Conservation (phyloP, 192 early-diverging fungal species). For the Gamsiella multidivaricata region DNA sequence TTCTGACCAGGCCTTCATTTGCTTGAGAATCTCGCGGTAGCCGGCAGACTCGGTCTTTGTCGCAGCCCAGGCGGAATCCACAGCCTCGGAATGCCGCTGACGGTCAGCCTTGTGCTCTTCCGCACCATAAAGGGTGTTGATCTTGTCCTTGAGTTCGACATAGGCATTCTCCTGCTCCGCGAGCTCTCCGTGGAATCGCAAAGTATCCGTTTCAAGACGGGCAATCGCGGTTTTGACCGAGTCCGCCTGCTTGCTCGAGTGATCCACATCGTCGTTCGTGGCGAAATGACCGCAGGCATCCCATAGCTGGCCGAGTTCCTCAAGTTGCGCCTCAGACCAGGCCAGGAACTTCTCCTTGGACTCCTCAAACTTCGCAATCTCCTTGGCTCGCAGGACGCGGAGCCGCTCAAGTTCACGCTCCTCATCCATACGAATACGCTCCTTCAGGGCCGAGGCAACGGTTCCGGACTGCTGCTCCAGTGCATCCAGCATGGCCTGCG, state of each 20-base stretch:
- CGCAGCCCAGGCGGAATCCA: slow-evolving; percentile 26
- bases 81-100: slow-evolving; percentile 9
- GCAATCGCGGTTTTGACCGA: neutral
- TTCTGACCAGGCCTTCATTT: slow-evolving; percentile 41
- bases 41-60: slow-evolving; percentile 19
- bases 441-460: slow-evolving; percentile 18
- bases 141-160: slow-evolving; percentile 13
- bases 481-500: slow-evolving; percentile 4
- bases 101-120: slow-evolving; percentile 7
- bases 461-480: slow-evolving; percentile 14
- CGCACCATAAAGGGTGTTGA: slow-evolving; percentile 2
- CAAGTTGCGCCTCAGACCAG: slow-evolving; percentile 21
- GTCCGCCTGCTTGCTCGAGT: neutral
- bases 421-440: slow-evolving; percentile 27
- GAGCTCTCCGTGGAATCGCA: slow-evolving; percentile 9
- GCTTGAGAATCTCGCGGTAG: slow-evolving; percentile 25
- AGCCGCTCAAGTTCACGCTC: slow-evolving; percentile 32
- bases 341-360: slow-evolving; percentile 33
- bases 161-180: slow-evolving; percentile 10
- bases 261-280: neutral
- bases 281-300: slow-evolving; percentile 17
- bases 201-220: slow-evolving; percentile 10
- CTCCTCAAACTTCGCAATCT: slow-evolving; percentile 26
- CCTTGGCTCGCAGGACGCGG: slow-evolving; percentile 16
- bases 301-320: slow-evolving; percentile 30